These are phyloP conservation scores for Sicyos edulis DNA, from an alignment of 306 rosid species.

Conservation along the genomic window DNA sequence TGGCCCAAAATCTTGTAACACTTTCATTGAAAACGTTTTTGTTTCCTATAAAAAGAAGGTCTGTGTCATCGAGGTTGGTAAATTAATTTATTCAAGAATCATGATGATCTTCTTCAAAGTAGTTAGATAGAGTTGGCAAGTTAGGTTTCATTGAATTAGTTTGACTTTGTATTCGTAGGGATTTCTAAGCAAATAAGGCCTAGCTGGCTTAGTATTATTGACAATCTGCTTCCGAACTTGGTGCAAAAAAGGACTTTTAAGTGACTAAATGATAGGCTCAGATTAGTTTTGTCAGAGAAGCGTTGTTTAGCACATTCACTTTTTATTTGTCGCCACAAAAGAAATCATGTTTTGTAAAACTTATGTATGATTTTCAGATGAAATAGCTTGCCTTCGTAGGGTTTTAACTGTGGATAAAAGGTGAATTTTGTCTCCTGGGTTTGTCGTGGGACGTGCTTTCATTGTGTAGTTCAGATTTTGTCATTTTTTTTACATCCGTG, in stretches of 20 bases:
- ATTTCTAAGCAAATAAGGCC: neutral
- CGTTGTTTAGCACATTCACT: neutral
- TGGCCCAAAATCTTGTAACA: too few relatives aligned
- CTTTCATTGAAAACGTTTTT: too few relatives aligned
- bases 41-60: neutral
- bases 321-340: neutral
- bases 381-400: neutral
- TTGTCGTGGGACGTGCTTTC: neutral
- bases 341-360: neutral
- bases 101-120: neutral
- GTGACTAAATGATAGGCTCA: neutral
- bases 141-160: slow-evolving; percentile 4
- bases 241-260: neutral
- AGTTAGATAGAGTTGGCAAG: neutral
- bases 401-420: neutral
- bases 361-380: neutral
- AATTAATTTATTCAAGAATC: neutral
- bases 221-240: neutral
- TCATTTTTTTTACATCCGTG: too few relatives aligned
- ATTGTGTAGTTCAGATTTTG: neutral
- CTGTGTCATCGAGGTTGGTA: neutral
- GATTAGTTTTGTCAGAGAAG: neutral
- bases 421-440: neutral
- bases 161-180: neutral
- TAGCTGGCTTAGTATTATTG: neutral